Evolutionary conservation across 345 rosid genomes (phyloP).

Genomic region (Syzygium aromaticum): DNA sequence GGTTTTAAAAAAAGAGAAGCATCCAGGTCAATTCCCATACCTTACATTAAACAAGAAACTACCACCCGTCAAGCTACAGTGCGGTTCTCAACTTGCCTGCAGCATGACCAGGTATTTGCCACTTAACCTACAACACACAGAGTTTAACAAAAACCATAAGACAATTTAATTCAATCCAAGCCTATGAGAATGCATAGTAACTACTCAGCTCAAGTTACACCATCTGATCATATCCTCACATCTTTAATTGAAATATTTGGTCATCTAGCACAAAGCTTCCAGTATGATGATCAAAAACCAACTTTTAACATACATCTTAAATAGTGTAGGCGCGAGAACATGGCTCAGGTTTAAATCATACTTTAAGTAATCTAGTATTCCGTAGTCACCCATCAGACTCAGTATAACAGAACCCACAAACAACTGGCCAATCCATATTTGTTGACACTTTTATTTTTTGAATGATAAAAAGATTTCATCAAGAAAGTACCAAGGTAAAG

Average conservation of each 20-base stretch:
- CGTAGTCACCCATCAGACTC: neutral
- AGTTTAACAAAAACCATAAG: neutral
- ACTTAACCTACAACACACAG: constrained; percentile 24
- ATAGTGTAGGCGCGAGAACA: neutral
- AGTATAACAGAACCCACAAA: neutral
- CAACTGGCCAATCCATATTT: neutral
- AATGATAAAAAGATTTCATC: neutral
- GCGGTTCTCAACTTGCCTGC: constrained; percentile 30
- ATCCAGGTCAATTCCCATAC: constrained; percentile 17
- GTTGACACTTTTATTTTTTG: neutral
- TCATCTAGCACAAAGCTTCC: neutral
- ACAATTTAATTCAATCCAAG: neutral
- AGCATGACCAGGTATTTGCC: constrained; percentile 53
- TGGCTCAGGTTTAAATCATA: neutral
- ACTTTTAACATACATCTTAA: neutral
- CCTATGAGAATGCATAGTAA: neutral
- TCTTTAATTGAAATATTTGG: neutral
- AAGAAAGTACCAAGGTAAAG: neutral
- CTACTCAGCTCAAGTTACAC: neutral
- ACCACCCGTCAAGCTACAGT: constrained; percentile 62
- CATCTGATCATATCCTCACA: neutral
- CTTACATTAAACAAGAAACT: constrained; percentile 40
- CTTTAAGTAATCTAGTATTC: neutral
- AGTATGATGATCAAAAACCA: neutral
- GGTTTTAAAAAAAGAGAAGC: neutral